Base-by-base conservation (phyloP, 2,329 filamentous ascomycete genomes). In the Aspergillus unguis region DNA sequence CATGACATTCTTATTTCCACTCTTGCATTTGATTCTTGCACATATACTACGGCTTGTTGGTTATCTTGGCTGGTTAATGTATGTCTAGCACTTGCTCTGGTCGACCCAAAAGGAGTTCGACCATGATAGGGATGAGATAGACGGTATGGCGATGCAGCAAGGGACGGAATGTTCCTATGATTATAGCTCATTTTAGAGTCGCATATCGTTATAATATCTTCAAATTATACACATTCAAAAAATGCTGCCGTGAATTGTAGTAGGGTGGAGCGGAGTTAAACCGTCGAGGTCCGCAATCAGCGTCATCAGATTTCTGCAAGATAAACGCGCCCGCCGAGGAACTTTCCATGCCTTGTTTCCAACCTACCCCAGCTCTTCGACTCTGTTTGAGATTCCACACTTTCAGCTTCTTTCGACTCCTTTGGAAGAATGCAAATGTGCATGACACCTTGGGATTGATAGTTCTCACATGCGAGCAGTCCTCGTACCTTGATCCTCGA, bases 11-110 rank as follows among this genome's bases (percentile, higher is more conserved):
- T 54, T 62, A 57, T 55, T 26, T 36, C 6, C 52, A 37, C 38
- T 49, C 45, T 57, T 43, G 61, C 57, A 62, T 60, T 65, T 63
- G 63, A 63, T 62, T 48, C 57, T 54, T 58, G 57, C 59, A 60
- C 60, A 62, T 62, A 62, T 61, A 62, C 54, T 61, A 52, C 53
- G 51, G 48, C 58, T 59, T 56, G 44, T 46, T 54, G 52, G 41
- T 58, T 58, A 50, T 50, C 42, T 58, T 52, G 60, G 58, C 60
- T 57, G 57, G 48, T 53, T 57, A 31, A 46, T 62, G 58, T 61
- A 57, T 58, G 57, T 52, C 56, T 62, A 54, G 47, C 52, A 36
- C 40, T 51, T 50, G 26, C 31, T 54, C 40, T 46, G 40, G 48
- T 48, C 50, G 38, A 41, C 50, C 42, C 45, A 44, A 48, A 38